Percentiles rank a stretch among this genome's conserved stretches.
Conservation (phyloP, 345 rosid genomes). For the Aethionema arabicum region DNA sequence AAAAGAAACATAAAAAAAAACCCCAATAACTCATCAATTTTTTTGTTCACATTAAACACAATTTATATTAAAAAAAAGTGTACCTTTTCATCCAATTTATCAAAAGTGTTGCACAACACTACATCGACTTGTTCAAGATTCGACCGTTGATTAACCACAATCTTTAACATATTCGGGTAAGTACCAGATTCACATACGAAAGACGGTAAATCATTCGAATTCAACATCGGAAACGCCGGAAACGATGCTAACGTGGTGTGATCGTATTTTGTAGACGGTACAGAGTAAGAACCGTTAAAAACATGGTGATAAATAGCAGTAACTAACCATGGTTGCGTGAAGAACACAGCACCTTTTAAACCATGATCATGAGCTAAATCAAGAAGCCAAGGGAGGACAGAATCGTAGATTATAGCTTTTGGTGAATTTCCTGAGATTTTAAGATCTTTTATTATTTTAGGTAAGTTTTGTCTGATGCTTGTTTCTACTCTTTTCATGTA, state of each 20-base stretch:
- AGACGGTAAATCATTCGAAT: constrained; percentile 43
- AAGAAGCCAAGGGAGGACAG: constrained; percentile 50
- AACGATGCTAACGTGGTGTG: constrained; percentile 34
- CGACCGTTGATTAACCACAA: constrained; percentile 34
- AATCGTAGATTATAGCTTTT: constrained; percentile 45
- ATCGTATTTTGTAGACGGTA: constrained; percentile 30
- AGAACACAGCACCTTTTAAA: constrained; percentile 38
- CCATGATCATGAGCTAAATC: constrained; percentile 45
- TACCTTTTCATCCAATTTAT: constrained; percentile 50
- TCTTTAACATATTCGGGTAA: constrained; percentile 22
- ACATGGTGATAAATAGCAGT: constrained; percentile 41
- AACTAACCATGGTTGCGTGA: constrained; percentile 54
- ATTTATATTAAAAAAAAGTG: too few relatives aligned
- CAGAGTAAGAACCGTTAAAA: constrained; percentile 22
- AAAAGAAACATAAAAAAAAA: too few relatives aligned
- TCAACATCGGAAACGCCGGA: constrained; percentile 42
- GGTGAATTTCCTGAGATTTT: constrained; percentile 19
- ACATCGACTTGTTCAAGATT: constrained; percentile 36
- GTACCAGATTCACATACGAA: constrained; percentile 31
- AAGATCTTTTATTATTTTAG: constrained; percentile 35
- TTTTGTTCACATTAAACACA: too few relatives aligned
- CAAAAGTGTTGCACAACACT: constrained; percentile 46
- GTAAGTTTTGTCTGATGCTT: constrained; percentile 30
- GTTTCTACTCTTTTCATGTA: constrained; percentile 26
- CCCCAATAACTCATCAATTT: too few relatives aligned